phyloP scores from a whole-genome alignment of 2,329 filamentous ascomycete species.

The Amauroascus niger region DNA sequence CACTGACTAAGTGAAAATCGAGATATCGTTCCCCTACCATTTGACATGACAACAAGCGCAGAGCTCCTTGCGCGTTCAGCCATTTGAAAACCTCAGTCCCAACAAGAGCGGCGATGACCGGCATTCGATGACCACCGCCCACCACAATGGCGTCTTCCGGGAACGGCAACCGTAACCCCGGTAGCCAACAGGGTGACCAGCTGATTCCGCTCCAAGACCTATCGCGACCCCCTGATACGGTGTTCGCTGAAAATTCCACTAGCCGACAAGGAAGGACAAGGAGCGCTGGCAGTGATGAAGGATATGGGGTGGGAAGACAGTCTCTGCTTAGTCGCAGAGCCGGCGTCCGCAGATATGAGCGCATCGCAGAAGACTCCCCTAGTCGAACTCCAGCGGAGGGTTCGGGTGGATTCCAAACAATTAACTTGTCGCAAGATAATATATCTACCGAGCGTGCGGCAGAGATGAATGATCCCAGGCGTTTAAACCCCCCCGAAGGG shows the following conservation, averaged over 20 bases:
- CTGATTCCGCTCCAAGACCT: slow-evolving; percentile 66
- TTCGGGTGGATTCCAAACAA: slow-evolving; percentile 15
- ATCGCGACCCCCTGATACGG: slow-evolving; percentile 31
- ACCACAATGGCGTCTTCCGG: slow-evolving; percentile 32
- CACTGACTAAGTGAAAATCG: background rate
- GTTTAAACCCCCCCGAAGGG: background rate
- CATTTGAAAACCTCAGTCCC: background rate
- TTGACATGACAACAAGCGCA: background rate
- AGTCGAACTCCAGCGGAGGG: slow-evolving; percentile 23
- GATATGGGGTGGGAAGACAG: slow-evolving; percentile 36
- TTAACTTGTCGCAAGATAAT: slow-evolving; percentile 21
- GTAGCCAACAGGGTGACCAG: slow-evolving; percentile 23
- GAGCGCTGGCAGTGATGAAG: slow-evolving; percentile 37
- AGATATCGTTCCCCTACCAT: background rate
- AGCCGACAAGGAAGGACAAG: slow-evolving; percentile 24
- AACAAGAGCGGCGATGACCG: slow-evolving; percentile 30
- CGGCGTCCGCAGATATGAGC: slow-evolving; percentile 41
- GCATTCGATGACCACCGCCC: slow-evolving; percentile 30
- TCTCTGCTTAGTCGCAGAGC: slow-evolving; percentile 34
- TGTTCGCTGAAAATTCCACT: slow-evolving; percentile 22
- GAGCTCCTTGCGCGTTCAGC: background rate
- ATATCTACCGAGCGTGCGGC: background rate
- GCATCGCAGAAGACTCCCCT: slow-evolving; percentile 45
- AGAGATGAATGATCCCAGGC: background rate
- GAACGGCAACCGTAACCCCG: slow-evolving; percentile 26